Evolutionary conservation across 2,329 filamentous ascomycete genomes (phyloP).

Genomic region (Fusarium scirpi): DNA sequence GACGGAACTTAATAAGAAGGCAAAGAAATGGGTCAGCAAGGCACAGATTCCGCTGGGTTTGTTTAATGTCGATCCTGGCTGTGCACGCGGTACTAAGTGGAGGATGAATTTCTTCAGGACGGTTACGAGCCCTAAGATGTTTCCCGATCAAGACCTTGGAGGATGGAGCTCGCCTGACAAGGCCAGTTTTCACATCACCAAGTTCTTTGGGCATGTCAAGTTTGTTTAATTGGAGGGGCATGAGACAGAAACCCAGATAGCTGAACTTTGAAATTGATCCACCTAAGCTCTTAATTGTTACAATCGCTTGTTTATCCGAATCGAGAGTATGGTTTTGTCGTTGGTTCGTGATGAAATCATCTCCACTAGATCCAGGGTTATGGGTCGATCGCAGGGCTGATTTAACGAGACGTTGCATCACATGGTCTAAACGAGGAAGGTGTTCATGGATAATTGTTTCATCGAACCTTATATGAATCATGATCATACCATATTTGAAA

Average conservation of each 20-base stretch:
- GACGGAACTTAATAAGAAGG: slow-evolving; percentile 54
- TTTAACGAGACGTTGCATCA: not conserved
- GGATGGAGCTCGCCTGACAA: slow-evolving; percentile 61
- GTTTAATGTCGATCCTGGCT: slow-evolving; percentile 61
- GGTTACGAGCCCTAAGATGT: slow-evolving; percentile 56
- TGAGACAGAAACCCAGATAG: not conserved
- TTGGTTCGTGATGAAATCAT: not conserved
- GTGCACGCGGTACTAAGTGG: slow-evolving; percentile 59
- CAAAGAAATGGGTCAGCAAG: slow-evolving; percentile 56
- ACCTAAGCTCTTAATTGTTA: not conserved
- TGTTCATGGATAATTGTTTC: not conserved
- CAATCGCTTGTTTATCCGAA: not conserved
- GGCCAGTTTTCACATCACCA: slow-evolving; percentile 62
- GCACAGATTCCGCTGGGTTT: slow-evolving; percentile 60
- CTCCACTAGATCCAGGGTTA: not conserved
- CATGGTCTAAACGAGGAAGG: not conserved
- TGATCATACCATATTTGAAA: not conserved
- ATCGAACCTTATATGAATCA: not conserved
- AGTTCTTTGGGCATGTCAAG: slow-evolving; percentile 57
- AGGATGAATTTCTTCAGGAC: slow-evolving; percentile 67
- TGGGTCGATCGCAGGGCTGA: not conserved
- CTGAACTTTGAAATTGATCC: not conserved
- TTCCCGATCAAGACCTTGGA: slow-evolving; percentile 58
- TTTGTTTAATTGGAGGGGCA: slow-evolving; percentile 49
- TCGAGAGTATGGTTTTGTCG: not conserved